A percentile compares a stretch with the other conserved stretches of the same genome.
Conservation (phyloP, 1,139 yeast species). For the Kodamaea suecica region DNA sequence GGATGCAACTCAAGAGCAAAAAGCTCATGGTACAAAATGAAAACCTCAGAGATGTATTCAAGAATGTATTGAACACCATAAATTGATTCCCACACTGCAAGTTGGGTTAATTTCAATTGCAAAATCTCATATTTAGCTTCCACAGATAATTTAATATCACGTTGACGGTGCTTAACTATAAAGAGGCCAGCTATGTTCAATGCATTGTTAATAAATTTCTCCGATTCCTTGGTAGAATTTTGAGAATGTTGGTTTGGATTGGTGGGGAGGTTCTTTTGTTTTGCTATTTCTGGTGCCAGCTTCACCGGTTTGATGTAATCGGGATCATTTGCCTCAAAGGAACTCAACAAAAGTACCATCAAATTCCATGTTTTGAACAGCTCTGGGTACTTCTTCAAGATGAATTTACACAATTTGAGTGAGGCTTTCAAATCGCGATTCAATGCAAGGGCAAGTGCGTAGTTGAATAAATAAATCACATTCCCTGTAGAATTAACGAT, state of each 20-base stretch:
- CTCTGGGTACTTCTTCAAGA: constrained; percentile 42
- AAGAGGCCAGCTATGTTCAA: constrained; percentile 44
- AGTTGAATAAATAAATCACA: constrained; percentile 29
- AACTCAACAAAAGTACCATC: constrained; percentile 31
- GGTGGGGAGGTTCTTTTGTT: constrained; percentile 5
- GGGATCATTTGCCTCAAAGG: constrained; percentile 27
- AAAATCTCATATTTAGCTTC: constrained; percentile 54
- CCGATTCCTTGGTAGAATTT: constrained; percentile 25
- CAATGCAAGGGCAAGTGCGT: constrained; percentile 38
- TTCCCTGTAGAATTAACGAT: constrained; percentile 42
- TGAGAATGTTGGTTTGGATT: constrained; percentile 7
- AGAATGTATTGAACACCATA: constrained; percentile 62
- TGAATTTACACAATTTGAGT: constrained; percentile 40
- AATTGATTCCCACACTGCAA: constrained; percentile 64
- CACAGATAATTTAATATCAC: constrained; percentile 26
- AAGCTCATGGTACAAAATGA: constrained; percentile 55
- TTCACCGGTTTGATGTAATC: constrained; percentile 14
- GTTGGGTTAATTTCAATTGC: constrained; percentile 72
- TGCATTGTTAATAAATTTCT: constrained; percentile 41
- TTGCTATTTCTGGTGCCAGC: constrained; percentile 5
- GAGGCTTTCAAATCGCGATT: constrained; percentile 27
- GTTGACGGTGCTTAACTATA: constrained; percentile 30
- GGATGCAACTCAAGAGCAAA: constrained; percentile 37
- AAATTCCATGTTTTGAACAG: constrained; percentile 48
- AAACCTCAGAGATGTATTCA: constrained; percentile 64